Conservation (phyloP, 1,284 basidiomycete genomes). For the Ganoderma multipileum region DNA sequence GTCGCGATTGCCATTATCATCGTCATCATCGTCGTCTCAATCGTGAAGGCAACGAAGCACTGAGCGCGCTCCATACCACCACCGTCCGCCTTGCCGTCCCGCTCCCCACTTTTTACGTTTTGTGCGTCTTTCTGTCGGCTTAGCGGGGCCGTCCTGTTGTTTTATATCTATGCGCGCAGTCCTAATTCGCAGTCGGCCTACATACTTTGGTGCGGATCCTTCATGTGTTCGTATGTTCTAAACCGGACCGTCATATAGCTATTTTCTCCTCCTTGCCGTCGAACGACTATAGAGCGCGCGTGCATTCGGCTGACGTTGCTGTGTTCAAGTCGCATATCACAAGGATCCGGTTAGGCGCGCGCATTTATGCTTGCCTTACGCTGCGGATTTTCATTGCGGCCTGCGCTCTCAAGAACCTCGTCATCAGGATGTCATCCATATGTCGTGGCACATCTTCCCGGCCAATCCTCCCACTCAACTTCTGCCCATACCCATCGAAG, state of each 20-base stretch:
- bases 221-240: slow-evolving; percentile 29
- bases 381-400: not conserved
- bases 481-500: no score
- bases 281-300: not conserved
- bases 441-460: no score
- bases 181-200: slow-evolving; percentile 28
- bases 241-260: slow-evolving; percentile 26
- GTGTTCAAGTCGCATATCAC: not conserved
- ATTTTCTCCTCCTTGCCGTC: not conserved
- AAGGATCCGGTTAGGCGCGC: not conserved
- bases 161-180: slow-evolving; percentile 33
- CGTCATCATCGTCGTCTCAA: slow-evolving; percentile 92
- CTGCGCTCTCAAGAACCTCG: no score
- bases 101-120: slow-evolving; percentile 23
- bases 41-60: slow-evolving; percentile 81
- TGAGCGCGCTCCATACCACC: slow-evolving; percentile 29
- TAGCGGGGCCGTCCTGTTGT: slow-evolving; percentile 32
- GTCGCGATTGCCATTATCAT: slow-evolving; percentile 88
- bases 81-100: slow-evolving; percentile 8
- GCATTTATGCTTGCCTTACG: not conserved
- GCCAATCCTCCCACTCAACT: no score
- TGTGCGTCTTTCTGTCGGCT: slow-evolving; percentile 25
- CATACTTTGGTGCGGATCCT: slow-evolving; percentile 23
- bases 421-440: no score
- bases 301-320: not conserved